A percentile compares a stretch with the other conserved stretches of the same genome.
Conservation (phyloP, 2,329 filamentous ascomycete genomes). For the Fusarium sororula region DNA sequence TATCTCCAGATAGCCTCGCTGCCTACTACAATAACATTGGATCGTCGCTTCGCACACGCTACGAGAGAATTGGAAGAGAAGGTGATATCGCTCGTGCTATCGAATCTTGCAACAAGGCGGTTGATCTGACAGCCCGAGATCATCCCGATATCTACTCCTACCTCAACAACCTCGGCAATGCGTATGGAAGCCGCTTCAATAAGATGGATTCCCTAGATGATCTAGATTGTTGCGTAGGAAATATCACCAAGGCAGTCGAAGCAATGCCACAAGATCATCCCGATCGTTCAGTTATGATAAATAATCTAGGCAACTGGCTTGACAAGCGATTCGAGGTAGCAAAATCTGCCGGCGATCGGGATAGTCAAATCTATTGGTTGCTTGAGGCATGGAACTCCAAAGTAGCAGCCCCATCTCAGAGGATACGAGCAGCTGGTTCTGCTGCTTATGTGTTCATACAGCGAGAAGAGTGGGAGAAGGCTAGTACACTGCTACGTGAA, state of each 20-base stretch:
- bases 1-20: neutral
- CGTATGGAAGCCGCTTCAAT: neutral
- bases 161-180: neutral
- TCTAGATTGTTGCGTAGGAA: neutral
- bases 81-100: neutral
- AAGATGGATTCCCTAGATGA: neutral
- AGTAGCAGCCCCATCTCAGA: neutral
- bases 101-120: neutral
- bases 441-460: neutral
- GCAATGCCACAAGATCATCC: neutral
- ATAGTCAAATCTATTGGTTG: neutral
- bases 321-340: neutral
- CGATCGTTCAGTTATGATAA: neutral
- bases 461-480: neutral
- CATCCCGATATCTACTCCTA: neutral
- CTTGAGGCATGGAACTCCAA: neutral
- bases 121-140: neutral
- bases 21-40: neutral
- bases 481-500: neutral
- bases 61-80: neutral
- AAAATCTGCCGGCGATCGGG: accelerated
- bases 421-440: neutral
- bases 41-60: neutral
- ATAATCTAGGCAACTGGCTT: neutral
- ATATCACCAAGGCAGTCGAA: neutral